phyloP scores from a whole-genome alignment of 1,284 basidiomycete genomes.

The Cutaneotrichosporon cyanovorans region DNA sequence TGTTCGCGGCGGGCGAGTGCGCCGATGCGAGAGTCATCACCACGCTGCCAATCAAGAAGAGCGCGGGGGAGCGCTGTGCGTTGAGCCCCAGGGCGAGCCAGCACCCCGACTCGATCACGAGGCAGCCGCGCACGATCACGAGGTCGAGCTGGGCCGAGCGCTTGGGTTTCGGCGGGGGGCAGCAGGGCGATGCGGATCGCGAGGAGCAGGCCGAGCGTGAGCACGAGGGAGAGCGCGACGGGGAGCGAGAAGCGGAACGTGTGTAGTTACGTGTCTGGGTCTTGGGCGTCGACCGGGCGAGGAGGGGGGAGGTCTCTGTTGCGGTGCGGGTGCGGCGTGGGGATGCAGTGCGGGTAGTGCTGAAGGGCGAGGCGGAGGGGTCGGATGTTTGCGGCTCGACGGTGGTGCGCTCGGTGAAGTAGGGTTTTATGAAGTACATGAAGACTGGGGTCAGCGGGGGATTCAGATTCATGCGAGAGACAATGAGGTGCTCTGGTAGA shows the following conservation, averaged over 20 bases:
- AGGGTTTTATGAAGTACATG: slow-evolving; percentile 40
- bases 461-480: too few relatives aligned
- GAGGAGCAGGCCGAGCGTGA: neutral
- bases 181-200: neutral
- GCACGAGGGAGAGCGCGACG: too few relatives aligned
- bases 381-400: slow-evolving; percentile 9
- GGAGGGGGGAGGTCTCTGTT: slow-evolving; percentile 8
- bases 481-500: too few relatives aligned
- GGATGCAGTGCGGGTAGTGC: neutral
- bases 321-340: neutral
- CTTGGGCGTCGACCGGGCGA: neutral
- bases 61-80: slow-evolving; percentile 4
- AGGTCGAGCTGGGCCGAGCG: slow-evolving; percentile 38
- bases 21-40: slow-evolving; percentile 33
- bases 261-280: too few relatives aligned
- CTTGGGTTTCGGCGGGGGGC: slow-evolving; percentile 14
- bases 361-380: slow-evolving; percentile 5
- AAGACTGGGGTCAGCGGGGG: slow-evolving; percentile 21
- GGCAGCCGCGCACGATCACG: slow-evolving; percentile 33
- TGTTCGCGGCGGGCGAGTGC: slow-evolving; percentile 33
- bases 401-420: slow-evolving; percentile 16
- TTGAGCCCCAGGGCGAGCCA: slow-evolving; percentile 50
- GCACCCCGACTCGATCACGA: slow-evolving; percentile 53
- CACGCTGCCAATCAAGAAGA: slow-evolving; percentile 33
- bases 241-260: too few relatives aligned